phyloP scores from a whole-genome alignment of 331 rosid genomes.

The Pyracantha coccinea region DNA sequence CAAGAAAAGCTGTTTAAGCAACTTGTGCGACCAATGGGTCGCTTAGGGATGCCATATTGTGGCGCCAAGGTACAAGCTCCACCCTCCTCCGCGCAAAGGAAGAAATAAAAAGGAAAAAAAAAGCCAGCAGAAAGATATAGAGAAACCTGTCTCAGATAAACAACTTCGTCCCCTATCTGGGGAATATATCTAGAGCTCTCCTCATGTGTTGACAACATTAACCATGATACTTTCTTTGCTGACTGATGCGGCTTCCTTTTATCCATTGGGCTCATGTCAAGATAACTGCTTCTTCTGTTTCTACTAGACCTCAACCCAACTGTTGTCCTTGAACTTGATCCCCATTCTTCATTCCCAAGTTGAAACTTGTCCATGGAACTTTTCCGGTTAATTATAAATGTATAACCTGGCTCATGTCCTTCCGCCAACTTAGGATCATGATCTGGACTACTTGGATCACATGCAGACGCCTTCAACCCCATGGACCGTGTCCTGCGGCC shows the following conservation, averaged over 20 bases:
- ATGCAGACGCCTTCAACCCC: constrained; percentile 36
- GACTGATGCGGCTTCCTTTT: constrained; percentile 50
- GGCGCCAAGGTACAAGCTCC: background rate
- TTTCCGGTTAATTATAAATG: constrained; percentile 35
- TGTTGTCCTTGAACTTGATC: constrained; percentile 60
- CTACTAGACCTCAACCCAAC: constrained; percentile 85
- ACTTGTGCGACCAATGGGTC: background rate
- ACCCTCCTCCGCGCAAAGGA: background rate
- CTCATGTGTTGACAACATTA: constrained; percentile 72
- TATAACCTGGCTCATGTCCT: constrained; percentile 39
- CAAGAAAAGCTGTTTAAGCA: background rate
- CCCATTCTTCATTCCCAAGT: constrained; percentile 43
- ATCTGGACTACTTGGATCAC: constrained; percentile 26
- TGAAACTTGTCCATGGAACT: constrained; percentile 35
- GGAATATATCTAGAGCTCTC: constrained; percentile 93
- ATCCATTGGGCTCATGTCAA: constrained; percentile 49
- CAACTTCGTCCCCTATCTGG: constrained; percentile 89
- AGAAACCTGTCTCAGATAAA: constrained; percentile 84
- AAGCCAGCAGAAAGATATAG: background rate
- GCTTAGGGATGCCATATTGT: background rate
- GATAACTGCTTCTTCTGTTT: constrained; percentile 56
- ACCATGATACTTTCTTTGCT: constrained; percentile 64
- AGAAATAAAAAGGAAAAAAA: background rate
- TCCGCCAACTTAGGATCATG: constrained; percentile 32
- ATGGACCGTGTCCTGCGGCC: constrained; percentile 37